Evolutionary conservation across 2,329 filamentous ascomycete genomes (phyloP), one percentile per base, ranked within the genome.

Genomic region (Cryphonectria radicalis): DNA sequence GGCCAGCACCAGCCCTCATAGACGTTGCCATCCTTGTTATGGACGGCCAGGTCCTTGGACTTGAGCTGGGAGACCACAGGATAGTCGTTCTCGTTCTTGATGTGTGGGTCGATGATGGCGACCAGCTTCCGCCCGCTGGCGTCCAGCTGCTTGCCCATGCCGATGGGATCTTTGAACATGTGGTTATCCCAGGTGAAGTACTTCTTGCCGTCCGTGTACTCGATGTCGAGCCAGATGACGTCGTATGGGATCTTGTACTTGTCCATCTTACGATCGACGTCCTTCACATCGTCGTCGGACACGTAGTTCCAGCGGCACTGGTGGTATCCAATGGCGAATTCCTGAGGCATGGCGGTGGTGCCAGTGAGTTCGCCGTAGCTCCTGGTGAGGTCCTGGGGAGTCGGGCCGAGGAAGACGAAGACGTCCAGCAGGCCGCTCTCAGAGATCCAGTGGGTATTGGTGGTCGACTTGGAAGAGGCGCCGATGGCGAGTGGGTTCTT

Each of bases 1-100:
- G 96, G 96, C 96, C 96, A 99, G 85, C 96, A 99, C 95, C 95
- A 98, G 68, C 96, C 96, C 78, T 99, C 96, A 77, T 95, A 99
- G 72, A 93, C 88, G 68, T 92, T 91, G 73, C 90, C 91, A 35
- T 97, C 93, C 83, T 98, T 99, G 85, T 97, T 95, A 79, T 93
- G 91, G 64, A 97, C 91, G 8, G 91, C 95, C 22, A 98, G 84
- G 13, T 92, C 91, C 79, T 97, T 93, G 70, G 90, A 91, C 81
- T 93, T 96, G 75, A 99, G 82, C 78, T 98, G 91, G 19, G 95
- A 88, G 13, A 91, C 90, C 40, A 98, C 87, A 0, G 83, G 83
- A 78, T 97, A 99, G 76, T 89, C 88, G 68, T 90, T 91, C 67
- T 90, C 88, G 77, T 97, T 98, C 85, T 99, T 99, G 85, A 99